Evolutionary conservation across 1,284 basidiomycete species (phyloP).

Genomic region (Heterobasidion irregulare): DNA sequence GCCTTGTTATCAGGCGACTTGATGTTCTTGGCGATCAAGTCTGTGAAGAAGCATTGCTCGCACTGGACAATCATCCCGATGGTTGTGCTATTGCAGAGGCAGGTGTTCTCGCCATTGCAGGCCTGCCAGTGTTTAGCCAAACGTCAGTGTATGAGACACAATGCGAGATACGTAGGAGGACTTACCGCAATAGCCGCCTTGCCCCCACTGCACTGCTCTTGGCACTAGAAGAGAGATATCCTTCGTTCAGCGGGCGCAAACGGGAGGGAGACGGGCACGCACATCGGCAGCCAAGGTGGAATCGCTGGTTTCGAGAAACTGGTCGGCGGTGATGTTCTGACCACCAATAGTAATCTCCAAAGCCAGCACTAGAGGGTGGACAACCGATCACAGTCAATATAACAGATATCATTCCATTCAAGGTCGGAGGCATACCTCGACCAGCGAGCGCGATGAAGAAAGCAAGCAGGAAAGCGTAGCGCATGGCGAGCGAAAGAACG

Average conservation of each 20-base stretch:
- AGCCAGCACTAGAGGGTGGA: constrained; percentile 27
- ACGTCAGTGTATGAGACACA: neutral
- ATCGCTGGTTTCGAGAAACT: constrained; percentile 39
- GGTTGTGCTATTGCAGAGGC: constrained; percentile 41
- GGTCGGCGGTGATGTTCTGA: constrained; percentile 27
- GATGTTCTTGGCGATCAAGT: constrained; percentile 41
- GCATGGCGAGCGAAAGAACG: constrained; percentile 15
- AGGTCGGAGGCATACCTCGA: constrained; percentile 32
- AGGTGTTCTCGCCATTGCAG: constrained; percentile 29
- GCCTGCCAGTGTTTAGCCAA: constrained; percentile 10
- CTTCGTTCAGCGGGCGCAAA: neutral
- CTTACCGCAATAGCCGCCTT: constrained; percentile 30
- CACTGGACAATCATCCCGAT: constrained; percentile 35
- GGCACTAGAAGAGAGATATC: constrained; percentile 29
- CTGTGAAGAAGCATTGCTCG: constrained; percentile 57
- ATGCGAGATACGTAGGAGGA: constrained; percentile 4
- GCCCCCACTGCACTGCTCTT: constrained; percentile 27
- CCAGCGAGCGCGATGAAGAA: constrained; percentile 37
- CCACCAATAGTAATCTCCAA: constrained; percentile 42
- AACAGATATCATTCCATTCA: neutral
- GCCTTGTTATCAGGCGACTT: constrained; percentile 38
- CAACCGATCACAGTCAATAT: neutral
- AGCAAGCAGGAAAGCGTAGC: constrained; percentile 18
- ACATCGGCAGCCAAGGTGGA: constrained; percentile 30
- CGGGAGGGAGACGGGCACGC: constrained; percentile 15